Percentiles rank a stretch among this genome's conserved stretches.
phyloP scores from a whole-genome alignment of 805 yeast genomes.

The Candida mattraensis region DNA sequence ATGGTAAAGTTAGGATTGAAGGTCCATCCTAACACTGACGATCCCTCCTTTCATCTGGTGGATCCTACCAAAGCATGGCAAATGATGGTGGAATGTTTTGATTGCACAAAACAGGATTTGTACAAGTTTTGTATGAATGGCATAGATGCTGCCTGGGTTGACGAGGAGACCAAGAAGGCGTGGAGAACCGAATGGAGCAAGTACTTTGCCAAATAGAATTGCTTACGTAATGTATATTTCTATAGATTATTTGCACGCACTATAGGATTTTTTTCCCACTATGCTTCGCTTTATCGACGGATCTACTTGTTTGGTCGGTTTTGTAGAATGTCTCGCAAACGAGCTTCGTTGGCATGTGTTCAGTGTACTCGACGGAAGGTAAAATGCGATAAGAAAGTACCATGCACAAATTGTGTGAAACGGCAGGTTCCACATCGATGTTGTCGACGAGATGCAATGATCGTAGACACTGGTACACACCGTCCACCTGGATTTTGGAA shows the following conservation, averaged over 20 bases:
- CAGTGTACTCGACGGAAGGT: slow-evolving; percentile 26
- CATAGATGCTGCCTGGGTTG: slow-evolving; percentile 32
- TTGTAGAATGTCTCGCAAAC: too few species aligned
- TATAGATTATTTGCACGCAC: not conserved
- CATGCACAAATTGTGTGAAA: slow-evolving; percentile 23
- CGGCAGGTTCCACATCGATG: slow-evolving; percentile 21
- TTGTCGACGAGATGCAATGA: slow-evolving; percentile 7
- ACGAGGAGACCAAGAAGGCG: slow-evolving; percentile 17
- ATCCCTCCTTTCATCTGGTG: slow-evolving; percentile 33
- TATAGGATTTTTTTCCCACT: too few species aligned
- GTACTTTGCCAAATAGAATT: slow-evolving; percentile 13
- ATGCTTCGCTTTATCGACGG: too few species aligned
- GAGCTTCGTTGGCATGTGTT: slow-evolving; percentile 21
- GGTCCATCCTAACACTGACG: slow-evolving; percentile 35
- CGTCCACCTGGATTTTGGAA: not conserved
- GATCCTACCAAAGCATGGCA: slow-evolving; percentile 32
- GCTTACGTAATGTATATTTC: slow-evolving; percentile 2
- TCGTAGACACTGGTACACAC: not conserved
- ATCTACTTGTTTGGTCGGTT: too few species aligned
- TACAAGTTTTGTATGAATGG: slow-evolving; percentile 27
- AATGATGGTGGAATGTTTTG: slow-evolving; percentile 35
- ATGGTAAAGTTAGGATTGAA: slow-evolving; percentile 30
- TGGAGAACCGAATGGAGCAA: slow-evolving; percentile 20
- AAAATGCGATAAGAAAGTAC: slow-evolving; percentile 26
- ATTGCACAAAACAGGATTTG: slow-evolving; percentile 23